phyloP scores from a whole-genome alignment of 768 basidiomycete genomes.

The Cyathus striatus region DNA sequence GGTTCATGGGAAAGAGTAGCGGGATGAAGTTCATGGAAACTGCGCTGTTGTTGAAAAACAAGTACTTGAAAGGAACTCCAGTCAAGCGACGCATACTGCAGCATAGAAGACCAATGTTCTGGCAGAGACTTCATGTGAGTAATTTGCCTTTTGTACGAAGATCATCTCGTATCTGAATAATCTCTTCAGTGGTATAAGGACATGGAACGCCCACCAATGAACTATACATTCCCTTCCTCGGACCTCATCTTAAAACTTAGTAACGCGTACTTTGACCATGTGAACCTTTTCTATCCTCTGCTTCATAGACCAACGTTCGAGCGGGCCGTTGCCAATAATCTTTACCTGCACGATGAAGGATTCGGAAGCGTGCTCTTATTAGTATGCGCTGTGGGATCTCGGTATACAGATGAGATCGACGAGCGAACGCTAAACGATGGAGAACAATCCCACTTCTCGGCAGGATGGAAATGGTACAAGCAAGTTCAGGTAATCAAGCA shows the following conservation, averaged over 20 bases:
- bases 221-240: constrained; percentile 35
- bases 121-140: not conserved
- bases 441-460: constrained; percentile 24
- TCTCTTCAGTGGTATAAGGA: not conserved
- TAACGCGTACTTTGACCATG: constrained; percentile 49
- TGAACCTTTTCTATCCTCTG: constrained; percentile 50
- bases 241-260: constrained; percentile 43
- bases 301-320: constrained; percentile 66
- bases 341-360: constrained; percentile 37
- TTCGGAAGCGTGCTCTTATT: constrained; percentile 56
- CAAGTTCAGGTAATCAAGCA: constrained; percentile 55
- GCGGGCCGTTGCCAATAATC: constrained; percentile 31
- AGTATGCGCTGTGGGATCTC: constrained; percentile 59
- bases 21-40: constrained; percentile 34
- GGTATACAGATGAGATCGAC: constrained; percentile 48
- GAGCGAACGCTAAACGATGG: constrained; percentile 37
- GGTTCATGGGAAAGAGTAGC: constrained; percentile 41
- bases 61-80: constrained; percentile 28
- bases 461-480: constrained; percentile 51
- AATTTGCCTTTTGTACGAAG: too few species aligned
- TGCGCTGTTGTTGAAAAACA: constrained; percentile 46
- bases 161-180: too few species aligned
- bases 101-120: not conserved
- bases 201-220: not conserved
- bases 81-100: not conserved